These are phyloP conservation scores for Lactifluus echinatus DNA, from an alignment of 768 basidiomycete species.

Conservation along the genomic window DNA sequence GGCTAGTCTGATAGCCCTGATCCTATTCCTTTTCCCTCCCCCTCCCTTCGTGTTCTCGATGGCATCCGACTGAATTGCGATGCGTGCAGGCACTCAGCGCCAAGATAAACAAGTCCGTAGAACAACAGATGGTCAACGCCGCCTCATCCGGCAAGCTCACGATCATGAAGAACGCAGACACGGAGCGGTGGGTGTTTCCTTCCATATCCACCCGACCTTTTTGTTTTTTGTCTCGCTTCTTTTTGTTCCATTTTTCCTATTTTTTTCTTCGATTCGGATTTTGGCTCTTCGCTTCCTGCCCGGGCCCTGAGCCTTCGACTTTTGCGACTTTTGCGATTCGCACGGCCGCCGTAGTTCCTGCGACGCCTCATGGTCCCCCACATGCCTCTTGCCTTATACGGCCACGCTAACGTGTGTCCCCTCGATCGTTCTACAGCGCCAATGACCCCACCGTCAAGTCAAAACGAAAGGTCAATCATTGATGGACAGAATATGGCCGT, in stretches of 20 bases:
- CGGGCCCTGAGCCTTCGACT: background rate
- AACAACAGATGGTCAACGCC: slow-evolving; percentile 82
- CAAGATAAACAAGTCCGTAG: slow-evolving; percentile 88
- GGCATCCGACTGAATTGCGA: background rate
- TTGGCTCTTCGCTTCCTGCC: background rate
- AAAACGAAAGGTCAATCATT: background rate
- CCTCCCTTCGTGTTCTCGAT: background rate
- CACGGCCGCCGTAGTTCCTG: background rate
- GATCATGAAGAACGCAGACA: slow-evolving; percentile 71
- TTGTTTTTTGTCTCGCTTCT: background rate
- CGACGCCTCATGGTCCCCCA: slow-evolving; percentile 6
- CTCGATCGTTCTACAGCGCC: slow-evolving; percentile 2
- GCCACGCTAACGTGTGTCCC: slow-evolving; percentile 4
- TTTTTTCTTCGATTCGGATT: background rate
- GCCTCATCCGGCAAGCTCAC: slow-evolving; percentile 86
- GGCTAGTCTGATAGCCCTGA: slow-evolving; percentile 27
- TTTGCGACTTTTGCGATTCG: background rate
- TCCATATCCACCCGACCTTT: background rate
- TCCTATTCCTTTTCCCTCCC: background rate
- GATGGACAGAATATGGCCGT: background rate
- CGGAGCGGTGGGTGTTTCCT: slow-evolving; percentile 30
- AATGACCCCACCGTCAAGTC: slow-evolving; percentile 4
- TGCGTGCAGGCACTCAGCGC: slow-evolving; percentile 69
- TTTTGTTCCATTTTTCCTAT: background rate
- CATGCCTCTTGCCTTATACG: slow-evolving; percentile 11